Evolutionary conservation across 345 rosid genomes (phyloP), one percentile per base, ranked within the genome.

Genomic region (Citrus medica): DNA sequence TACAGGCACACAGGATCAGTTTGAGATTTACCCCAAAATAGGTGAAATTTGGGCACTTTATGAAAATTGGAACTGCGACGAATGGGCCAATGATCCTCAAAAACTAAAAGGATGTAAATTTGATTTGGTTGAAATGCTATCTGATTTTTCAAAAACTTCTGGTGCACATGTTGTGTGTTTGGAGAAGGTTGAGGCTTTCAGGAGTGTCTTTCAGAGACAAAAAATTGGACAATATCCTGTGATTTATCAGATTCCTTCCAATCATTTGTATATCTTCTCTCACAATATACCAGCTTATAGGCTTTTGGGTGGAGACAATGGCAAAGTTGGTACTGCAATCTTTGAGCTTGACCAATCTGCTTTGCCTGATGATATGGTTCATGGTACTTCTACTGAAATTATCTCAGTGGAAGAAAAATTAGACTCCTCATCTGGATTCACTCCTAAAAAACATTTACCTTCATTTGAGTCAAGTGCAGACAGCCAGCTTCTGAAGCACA

Each of bases 31-130:
- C 58, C 80, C 75, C 3, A 46, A 21, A 67, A 73, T 53, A 48
- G 80, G 75, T 17, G 83, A 81, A 67, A 72, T 81, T 40, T 81
- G 80, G 83, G 83, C 80, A 66, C 25, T 81, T 25, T 67, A 72
- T 40, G 67, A 77, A 56, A 58, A 76, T 48, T 77, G 83, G 75
- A 25, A 72, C 30, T 69, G 40, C 28, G 35, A 75, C 8, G 66
- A 74, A n/a, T 79, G 78, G 74, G 42, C 42, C 55, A 59, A 32
- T 9, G 12, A 65, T 58, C 77, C 80, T 71, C 73, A 61, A 61
- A 61, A 24, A n/a, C 37, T 74, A 16, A 40, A 27, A 24, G 77
- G 42, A 46, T 75, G 33, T 61, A 51, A 46, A 75, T 75, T 46
- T 63, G 48, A 75, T 63, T 46, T 75, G 28, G 78, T 75, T 65